These are phyloP conservation scores for Trichomonas vaginalis DNA, from an alignment of 208 protist genomes.

Conservation along the genomic window DNA sequence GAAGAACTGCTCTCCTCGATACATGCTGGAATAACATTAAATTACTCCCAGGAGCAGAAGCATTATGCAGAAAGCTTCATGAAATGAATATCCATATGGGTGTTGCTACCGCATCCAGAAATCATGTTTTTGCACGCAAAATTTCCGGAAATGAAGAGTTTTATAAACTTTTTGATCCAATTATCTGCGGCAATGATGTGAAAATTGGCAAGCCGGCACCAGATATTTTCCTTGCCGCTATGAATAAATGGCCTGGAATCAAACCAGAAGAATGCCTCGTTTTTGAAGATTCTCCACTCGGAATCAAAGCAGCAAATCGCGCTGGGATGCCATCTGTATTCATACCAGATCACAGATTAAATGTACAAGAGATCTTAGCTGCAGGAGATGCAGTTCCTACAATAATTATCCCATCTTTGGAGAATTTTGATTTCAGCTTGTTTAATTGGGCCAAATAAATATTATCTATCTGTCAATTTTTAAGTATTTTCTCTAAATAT, in stretches of 20 bases:
- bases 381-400: neutral
- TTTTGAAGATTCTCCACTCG: conserved; percentile 14
- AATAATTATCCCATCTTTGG: neutral
- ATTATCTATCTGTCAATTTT: too few species aligned
- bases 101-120: neutral
- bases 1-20: neutral
- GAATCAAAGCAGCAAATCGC: neutral
- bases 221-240: neutral
- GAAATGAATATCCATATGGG: neutral
- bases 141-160: neutral
- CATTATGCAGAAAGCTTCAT: neutral
- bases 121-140: neutral
- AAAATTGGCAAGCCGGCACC: neutral
- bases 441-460: neutral
- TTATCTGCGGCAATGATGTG: neutral
- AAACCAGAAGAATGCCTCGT: neutral
- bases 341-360: neutral
- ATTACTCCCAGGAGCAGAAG: neutral
- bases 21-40: neutral
- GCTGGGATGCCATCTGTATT: neutral
- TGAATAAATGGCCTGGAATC: neutral
- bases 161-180: neutral
- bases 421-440: neutral
- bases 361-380: neutral
- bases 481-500: too few species aligned